phyloP scores from a whole-genome alignment of 2,329 filamentous ascomycete species.

The Claviceps africana region DNA sequence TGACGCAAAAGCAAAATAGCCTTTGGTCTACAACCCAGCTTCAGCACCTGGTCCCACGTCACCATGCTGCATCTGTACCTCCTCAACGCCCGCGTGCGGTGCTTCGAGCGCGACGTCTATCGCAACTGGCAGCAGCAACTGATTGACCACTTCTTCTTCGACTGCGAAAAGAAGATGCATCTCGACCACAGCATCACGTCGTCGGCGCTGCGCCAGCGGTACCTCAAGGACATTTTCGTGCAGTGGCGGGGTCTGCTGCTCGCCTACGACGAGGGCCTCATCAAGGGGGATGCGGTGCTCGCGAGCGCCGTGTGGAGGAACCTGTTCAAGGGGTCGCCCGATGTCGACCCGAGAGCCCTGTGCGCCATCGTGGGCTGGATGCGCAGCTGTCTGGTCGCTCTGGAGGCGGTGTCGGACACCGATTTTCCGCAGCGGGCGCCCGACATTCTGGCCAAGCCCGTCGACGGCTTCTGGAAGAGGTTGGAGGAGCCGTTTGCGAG shows the following conservation, averaged over 20 bases:
- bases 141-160: conserved; percentile 89
- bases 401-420: conserved; percentile 37
- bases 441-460: conserved; percentile 22
- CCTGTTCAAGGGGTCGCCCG: conserved; percentile 58
- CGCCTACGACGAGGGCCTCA: conserved; percentile 71
- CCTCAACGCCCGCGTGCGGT: conserved; percentile 67
- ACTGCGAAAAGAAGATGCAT: conserved; percentile 73
- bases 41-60: conserved; percentile 90
- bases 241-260: conserved; percentile 83
- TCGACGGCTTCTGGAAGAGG: conserved; percentile 30
- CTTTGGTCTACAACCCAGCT: conserved; percentile 68
- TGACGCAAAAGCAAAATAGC: conserved; percentile 36
- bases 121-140: conserved; percentile 78
- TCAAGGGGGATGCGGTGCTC: conserved; percentile 62
- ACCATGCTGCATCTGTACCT: conserved; percentile 96
- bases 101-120: conserved; percentile 55
- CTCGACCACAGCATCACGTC: conserved; percentile 58
- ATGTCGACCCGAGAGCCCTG: conserved; percentile 35
- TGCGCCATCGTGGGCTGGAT: conserved; percentile 45
- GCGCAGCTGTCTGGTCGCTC: conserved; percentile 29
- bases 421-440: conserved; percentile 17
- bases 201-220: conserved; percentile 44
- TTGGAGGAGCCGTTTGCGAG: conserved; percentile 23
- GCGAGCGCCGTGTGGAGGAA: conserved; percentile 87
- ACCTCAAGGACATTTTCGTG: conserved; percentile 77